Base-by-base conservation (phyloP, 805 yeast species). In the Debaryomyces prosopidis region DNA sequence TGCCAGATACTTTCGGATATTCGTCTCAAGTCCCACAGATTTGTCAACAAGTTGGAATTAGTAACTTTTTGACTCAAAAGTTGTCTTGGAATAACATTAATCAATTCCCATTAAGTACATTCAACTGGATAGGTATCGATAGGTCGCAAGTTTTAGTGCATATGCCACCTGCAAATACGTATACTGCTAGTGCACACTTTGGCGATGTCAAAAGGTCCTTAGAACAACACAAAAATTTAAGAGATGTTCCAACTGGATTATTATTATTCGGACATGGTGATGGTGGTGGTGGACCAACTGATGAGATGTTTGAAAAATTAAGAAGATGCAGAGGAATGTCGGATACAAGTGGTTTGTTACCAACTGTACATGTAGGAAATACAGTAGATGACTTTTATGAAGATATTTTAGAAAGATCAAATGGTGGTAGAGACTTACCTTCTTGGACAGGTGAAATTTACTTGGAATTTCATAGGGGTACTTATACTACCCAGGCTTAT, bases 241-340 rank as follows among this genome's bases (percentile, higher is more conserved):
- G 89, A 46, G 81, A 83, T 49, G 90, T 84, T 44, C 92, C 87
- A 48, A 82, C 87, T 8, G 92, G 96, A 0, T 71, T 92, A 55
- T 69, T 94, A 59, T 71, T 90, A 36, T 94, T 80, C 57, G 99
- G 99, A 33, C 84, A 87, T 57, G 99, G 99, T 58, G 99, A 92
- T 63, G 99, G 99, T 56, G 99, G 99, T 50, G 99, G 99, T 52
- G 99, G 99, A 6, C 98, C 99, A 38, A 84, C 89, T 3, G 87
- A 87, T 33, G 96, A 88, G 59, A 91, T 90, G 96, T 58, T 92
- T 51, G 98, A 94, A 61, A 91, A 89, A 62, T 75, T 92, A 59
- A 82, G 98, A 60, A 82, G 98, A 55, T 85, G 92, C 62, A 79
- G 98, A 59, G 97, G 97, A 12, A 65, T 91, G 48, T 79, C 90